These are phyloP conservation scores for Vitis hybrid DNA, from an alignment of 177 flowering plant genomes.

Conservation along the genomic window DNA sequence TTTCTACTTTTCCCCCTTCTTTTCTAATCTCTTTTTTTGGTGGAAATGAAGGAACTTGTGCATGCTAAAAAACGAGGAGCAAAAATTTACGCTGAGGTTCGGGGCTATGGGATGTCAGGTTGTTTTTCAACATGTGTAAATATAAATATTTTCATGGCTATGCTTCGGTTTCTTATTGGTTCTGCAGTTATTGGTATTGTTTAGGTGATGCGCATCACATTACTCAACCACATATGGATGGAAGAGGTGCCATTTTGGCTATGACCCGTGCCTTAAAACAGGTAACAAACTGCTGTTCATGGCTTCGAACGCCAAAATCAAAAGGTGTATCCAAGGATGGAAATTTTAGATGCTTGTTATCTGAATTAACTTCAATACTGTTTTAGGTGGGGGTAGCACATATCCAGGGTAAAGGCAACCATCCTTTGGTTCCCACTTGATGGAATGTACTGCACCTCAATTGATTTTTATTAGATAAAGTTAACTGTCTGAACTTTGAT, in stretches of 20 bases:
- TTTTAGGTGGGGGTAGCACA: not conserved
- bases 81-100: constrained; percentile 85
- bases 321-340: too few relatives aligned
- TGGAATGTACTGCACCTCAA: not conserved
- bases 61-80: constrained; percentile 91
- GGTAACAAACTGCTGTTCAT: constrained; percentile 33
- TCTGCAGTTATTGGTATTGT: constrained; percentile 6
- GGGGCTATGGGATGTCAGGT: constrained; percentile 99
- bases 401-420: too few relatives aligned
- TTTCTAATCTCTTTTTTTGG: not conserved
- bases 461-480: not conserved
- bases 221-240: constrained; percentile 85
- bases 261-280: constrained; percentile 85
- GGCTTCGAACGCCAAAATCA: not conserved
- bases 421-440: not conserved
- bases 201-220: constrained; percentile 96
- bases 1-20: too few relatives aligned
- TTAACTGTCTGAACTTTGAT: not conserved
- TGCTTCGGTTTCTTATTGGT: not conserved
- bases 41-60: constrained; percentile 60
- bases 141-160: not conserved
- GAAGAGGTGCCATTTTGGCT: constrained; percentile 92
- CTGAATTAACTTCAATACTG: too few relatives aligned
- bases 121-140: not conserved
- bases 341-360: too few relatives aligned